Base-by-base conservation (phyloP, 345 rosid species). In the Gossypium sturtianum region DNA sequence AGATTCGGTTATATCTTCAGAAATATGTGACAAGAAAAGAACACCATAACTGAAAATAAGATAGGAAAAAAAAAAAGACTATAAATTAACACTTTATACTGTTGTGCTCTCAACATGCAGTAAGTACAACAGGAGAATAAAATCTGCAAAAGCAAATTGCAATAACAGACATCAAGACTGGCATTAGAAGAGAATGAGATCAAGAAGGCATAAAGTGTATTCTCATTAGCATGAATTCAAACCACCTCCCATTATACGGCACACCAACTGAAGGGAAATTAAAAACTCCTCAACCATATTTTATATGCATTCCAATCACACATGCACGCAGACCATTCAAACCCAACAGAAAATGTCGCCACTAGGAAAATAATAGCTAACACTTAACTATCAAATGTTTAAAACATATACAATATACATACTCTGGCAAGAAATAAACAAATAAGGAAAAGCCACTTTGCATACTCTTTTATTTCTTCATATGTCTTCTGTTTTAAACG, bases 401-500 rank as follows among this genome's bases (percentile, higher is more conserved):
- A 52, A 49, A 72, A 52, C 69, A 75, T 60, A 25, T 27, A 66
- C 16, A 27, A 44, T 13, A 23, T 29, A 11, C 43, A 38, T 66
- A 80, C 23, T 54, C 23, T 29, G 48, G 74, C 8, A 34, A 64
- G 47, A 70, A 51, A 51, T 41, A 10, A 66, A 52, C 52, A 58
- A 75, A 76, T 49, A 78, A 61, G 72, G 43, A 72, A 70, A 80
- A 79, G 69, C 59, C 51, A 78, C 38, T 66, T 65, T 80, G 66
- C 72, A 57, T 89, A 96, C 99, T 89, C 84, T 45, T 66, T 82
- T 78, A 96, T 90, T 86, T 96, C 99, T 71, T 96, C 94, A 76
- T 68, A 87, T 45, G 92, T 83, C 84, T 96, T 96, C 89, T 96
- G 98, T 84, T 96, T 96, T 62, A 96, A 78, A 79, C 97, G 98